Evolutionary conservation across 164 flowering plant species (phyloP).

Genomic region (Dillenia suffruticosa): DNA sequence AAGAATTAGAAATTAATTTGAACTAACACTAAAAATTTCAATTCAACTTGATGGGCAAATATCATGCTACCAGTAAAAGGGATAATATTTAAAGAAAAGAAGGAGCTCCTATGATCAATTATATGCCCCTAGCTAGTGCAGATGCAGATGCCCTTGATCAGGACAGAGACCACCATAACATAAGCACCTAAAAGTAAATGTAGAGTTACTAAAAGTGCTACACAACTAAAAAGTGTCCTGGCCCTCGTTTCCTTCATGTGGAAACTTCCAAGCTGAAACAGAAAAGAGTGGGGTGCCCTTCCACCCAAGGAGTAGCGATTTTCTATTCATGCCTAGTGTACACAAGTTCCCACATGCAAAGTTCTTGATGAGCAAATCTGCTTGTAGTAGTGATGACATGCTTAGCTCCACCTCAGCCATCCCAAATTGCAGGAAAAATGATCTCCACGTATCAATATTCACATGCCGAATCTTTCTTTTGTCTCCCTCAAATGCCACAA

Average conservation of each 20-base stretch:
- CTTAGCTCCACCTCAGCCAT: slow-evolving; percentile 46
- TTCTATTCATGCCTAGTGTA: slow-evolving; percentile 38
- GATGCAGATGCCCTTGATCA: too few relatives aligned
- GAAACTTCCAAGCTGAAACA: slow-evolving; percentile 51
- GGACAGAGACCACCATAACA: too few relatives aligned
- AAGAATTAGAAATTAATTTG: too few relatives aligned
- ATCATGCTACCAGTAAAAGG: too few relatives aligned
- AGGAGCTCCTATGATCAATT: too few relatives aligned
- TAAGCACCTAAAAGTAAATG: too few relatives aligned
- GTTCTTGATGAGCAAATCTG: slow-evolving; percentile 25
- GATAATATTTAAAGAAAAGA: too few relatives aligned
- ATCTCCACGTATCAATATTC: slow-evolving; percentile 46
- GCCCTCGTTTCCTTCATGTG: too few relatives aligned
- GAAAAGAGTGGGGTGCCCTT: slow-evolving; percentile 48
- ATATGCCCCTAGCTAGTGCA: too few relatives aligned
- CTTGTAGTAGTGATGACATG: slow-evolving; percentile 37
- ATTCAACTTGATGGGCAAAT: too few relatives aligned
- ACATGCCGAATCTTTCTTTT: slow-evolving; percentile 41
- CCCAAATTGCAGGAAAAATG: slow-evolving; percentile 42
- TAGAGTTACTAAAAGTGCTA: background rate
- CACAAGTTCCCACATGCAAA: slow-evolving; percentile 30
- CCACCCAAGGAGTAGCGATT: slow-evolving; percentile 48
- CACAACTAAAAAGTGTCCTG: background rate
- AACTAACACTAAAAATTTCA: too few relatives aligned
- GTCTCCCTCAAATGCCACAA: slow-evolving; percentile 46